phyloP scores from a whole-genome alignment of 176 grass and related monocot species.

The Alloteropsis semialata region DNA sequence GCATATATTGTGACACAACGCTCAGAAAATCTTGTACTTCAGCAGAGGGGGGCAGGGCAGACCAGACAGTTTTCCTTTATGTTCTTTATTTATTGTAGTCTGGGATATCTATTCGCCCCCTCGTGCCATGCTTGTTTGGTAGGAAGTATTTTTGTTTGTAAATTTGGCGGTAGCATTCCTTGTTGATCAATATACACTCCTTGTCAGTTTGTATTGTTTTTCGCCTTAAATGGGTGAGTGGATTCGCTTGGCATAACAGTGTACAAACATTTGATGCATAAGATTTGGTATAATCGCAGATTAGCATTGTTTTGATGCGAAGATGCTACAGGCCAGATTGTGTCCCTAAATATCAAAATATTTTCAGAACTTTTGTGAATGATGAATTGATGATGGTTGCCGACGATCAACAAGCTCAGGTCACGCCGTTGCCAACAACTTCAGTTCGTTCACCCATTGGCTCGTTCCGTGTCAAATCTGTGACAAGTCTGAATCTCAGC shows the following conservation, averaged over 20 bases:
- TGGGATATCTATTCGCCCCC: constrained; percentile 33
- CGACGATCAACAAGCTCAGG: too few relatives aligned
- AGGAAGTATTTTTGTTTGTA: constrained; percentile 41
- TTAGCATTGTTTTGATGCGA: neutral
- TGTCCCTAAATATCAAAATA: neutral
- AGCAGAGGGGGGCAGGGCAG: constrained; percentile 12
- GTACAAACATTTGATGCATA: constrained; percentile 28
- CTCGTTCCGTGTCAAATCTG: too few relatives aligned
- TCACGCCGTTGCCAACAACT: too few relatives aligned
- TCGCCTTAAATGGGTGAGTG: constrained; percentile 8
- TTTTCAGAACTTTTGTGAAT: neutral
- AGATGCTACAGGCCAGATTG: neutral
- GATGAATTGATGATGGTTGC: neutral
- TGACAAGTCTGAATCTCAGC: too few relatives aligned
- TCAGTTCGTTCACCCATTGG: too few relatives aligned
- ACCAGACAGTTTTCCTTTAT: constrained; percentile 16
- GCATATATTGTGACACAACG: constrained; percentile 17
- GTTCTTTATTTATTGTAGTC: constrained; percentile 22
- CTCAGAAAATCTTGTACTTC: constrained; percentile 27
- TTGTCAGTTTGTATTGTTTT: constrained; percentile 18
- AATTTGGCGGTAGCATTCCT: constrained; percentile 33
- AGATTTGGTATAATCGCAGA: neutral
- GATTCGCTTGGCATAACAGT: constrained; percentile 13
- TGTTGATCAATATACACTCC: constrained; percentile 26
- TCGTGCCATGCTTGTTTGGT: constrained; percentile 31